phyloP scores from a whole-genome alignment of 306 rosid genomes.

The Lagenaria siceraria region DNA sequence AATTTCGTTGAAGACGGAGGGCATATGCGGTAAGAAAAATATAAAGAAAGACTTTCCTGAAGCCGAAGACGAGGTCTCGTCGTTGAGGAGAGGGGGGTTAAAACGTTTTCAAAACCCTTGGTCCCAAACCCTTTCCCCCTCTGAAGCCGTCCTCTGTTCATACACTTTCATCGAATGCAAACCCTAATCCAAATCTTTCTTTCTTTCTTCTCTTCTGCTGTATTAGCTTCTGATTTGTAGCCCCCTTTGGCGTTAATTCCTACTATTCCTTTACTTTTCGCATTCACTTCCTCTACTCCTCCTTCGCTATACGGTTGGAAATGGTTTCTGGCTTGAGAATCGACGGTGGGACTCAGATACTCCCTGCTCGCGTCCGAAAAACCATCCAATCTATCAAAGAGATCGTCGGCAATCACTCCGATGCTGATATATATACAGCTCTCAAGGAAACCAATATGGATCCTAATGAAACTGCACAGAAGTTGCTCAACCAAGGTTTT shows the following conservation, averaged over 20 bases:
- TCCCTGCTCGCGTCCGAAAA: conserved; percentile 51
- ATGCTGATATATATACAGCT: conserved; percentile 71
- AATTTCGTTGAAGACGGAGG: not conserved
- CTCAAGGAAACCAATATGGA: conserved; percentile 91
- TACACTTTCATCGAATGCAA: conserved; percentile 18
- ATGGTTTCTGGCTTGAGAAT: conserved; percentile 59
- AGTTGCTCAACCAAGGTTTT: conserved; percentile 87
- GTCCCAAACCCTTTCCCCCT: conserved; percentile 6
- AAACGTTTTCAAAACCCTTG: conserved; percentile 41
- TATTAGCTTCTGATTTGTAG: conserved; percentile 24
- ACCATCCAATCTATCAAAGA: conserved; percentile 89
- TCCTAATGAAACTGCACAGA: conserved; percentile 97
- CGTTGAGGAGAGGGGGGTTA: conserved; percentile 7
- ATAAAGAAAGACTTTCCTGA: not conserved
- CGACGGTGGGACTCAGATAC: conserved; percentile 59
- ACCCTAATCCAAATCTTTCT: conserved; percentile 26
- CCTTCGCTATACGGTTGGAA: not conserved
- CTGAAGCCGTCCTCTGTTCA: conserved; percentile 23
- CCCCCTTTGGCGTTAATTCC: not conserved
- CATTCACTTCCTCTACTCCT: conserved; percentile 4
- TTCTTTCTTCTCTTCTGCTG: not conserved
- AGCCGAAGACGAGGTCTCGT: not conserved
- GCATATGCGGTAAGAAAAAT: not conserved
- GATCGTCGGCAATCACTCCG: conserved; percentile 76
- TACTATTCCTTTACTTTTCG: not conserved